Evolutionary conservation across 1,284 basidiomycete genomes (phyloP).

Genomic region (Vanrija sp.): DNA sequence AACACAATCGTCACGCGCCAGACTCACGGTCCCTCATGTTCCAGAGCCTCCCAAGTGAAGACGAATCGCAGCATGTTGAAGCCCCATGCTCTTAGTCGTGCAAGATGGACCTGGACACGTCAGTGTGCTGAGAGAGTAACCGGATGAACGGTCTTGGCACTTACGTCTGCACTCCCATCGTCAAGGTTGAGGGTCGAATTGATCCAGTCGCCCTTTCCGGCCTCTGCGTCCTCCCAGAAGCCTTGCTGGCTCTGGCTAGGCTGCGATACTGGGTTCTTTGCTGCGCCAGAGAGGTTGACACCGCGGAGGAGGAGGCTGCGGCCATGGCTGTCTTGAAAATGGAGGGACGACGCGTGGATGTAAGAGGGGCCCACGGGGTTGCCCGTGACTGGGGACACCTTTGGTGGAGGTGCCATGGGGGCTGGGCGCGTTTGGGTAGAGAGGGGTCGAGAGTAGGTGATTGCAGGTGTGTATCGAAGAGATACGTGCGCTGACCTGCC

Average conservation of each 20-base stretch:
- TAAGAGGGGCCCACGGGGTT: constrained; percentile 49
- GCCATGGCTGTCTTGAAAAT: constrained; percentile 80
- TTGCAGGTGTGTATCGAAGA: not conserved
- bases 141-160: not conserved
- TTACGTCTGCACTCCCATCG: constrained; percentile 48
- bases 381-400: constrained; percentile 66
- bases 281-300: constrained; percentile 84
- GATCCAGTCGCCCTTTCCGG: constrained; percentile 61
- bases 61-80: constrained; percentile 92
- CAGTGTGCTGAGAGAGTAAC: not conserved
- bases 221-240: constrained; percentile 86
- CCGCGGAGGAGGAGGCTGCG: constrained; percentile 83
- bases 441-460: too few relatives aligned
- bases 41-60: constrained; percentile 90
- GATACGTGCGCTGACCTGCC: not conserved
- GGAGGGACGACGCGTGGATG: constrained; percentile 64
- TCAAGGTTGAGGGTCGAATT: constrained; percentile 71
- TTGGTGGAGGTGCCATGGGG: constrained; percentile 40
- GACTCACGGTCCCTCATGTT: constrained; percentile 89
- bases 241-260: constrained; percentile 66
- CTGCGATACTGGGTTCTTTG: constrained; percentile 72
- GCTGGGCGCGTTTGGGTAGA: not conserved
- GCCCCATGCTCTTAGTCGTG: constrained; percentile 83
- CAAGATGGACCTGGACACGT: constrained; percentile 72
- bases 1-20: not conserved